Evolutionary conservation across 2,329 filamentous ascomycete species (phyloP), one percentile per base, ranked within the genome.

Genomic region (Ophiostoma novo-ulmi): DNA sequence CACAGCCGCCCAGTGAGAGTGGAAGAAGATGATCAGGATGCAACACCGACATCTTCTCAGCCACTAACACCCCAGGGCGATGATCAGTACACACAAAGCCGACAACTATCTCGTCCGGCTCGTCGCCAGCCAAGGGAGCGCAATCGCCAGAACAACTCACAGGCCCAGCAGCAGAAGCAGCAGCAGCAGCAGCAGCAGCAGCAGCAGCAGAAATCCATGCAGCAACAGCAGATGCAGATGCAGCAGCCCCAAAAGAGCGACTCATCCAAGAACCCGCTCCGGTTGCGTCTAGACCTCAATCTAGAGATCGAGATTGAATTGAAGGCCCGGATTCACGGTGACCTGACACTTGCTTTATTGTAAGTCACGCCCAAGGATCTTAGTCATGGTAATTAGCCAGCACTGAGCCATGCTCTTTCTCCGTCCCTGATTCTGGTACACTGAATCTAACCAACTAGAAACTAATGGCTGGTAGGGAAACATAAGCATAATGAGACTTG

Each of bases 251-350:
- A 58, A 7, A 58, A 71, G 80, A 75, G 74, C 75, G 76, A 76
- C 75, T 80, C 80, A 73, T 75, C 76, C 73, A 80, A 87, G 73
- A 89, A 91, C 75, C 88, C 89, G 35, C 79, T 93, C 77, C 89
- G 89, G 78, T 80, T 94, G 77, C 83, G 88, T 70, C 80, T 93
- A 41, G 91, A 94, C 77, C 81, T 93, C 70, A 93, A 94, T 79
- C 80, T 94, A 69, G 91, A 94, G 76, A 85, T 94, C 69, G 90
- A 94, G 80, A 90, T 94, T 75, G 88, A 92, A 79, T 82, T 94
- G 70, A 93, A 92, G 82, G 91, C 91, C 26, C 89, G 87, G 78
- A 92, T 94, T 73, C 87, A 92, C 75, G 91, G 91, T 76, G 91
- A 93, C 81, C 78, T 94, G 76, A 92, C 90, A 10, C 79, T 93